Percentiles rank a stretch among this genome's conserved stretches.
Evolutionary conservation across 2,329 filamentous ascomycete genomes (phyloP).

Genomic region (Colletotrichum theobromicola): DNA sequence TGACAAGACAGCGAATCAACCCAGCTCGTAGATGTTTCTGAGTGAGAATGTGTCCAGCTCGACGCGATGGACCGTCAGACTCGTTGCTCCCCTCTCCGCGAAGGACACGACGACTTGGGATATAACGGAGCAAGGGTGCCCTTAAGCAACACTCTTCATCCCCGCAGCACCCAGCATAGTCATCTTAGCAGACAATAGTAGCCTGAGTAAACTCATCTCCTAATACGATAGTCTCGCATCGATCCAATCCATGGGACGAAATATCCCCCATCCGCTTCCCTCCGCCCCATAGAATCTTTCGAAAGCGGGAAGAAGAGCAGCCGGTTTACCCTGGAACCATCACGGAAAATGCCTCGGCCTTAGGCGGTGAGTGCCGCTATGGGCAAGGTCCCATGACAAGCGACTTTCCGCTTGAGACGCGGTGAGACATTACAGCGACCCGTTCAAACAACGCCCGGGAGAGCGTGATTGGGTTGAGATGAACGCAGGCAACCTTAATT

Average conservation of each 20-base stretch:
- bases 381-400: background rate
- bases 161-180: background rate
- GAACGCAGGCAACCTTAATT: background rate
- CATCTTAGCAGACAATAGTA: fast-evolving
- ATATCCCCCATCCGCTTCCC: background rate
- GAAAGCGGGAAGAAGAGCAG: background rate
- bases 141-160: background rate
- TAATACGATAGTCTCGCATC: background rate
- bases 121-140: background rate
- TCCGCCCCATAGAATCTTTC: background rate
- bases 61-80: too few species aligned
- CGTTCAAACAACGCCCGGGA: background rate
- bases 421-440: background rate
- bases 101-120: too few species aligned
- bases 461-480: background rate
- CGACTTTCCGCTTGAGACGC: background rate
- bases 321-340: background rate
- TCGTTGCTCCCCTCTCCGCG: too few species aligned
- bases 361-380: background rate
- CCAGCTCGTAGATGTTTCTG: too few species aligned
- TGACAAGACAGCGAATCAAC: too few species aligned
- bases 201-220: background rate
- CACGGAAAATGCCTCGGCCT: background rate
- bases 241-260: background rate
- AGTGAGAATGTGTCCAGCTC: too few species aligned